Conservation (phyloP, 2,329 filamentous ascomycete species). For the Neocatenulostroma microsporum region DNA sequence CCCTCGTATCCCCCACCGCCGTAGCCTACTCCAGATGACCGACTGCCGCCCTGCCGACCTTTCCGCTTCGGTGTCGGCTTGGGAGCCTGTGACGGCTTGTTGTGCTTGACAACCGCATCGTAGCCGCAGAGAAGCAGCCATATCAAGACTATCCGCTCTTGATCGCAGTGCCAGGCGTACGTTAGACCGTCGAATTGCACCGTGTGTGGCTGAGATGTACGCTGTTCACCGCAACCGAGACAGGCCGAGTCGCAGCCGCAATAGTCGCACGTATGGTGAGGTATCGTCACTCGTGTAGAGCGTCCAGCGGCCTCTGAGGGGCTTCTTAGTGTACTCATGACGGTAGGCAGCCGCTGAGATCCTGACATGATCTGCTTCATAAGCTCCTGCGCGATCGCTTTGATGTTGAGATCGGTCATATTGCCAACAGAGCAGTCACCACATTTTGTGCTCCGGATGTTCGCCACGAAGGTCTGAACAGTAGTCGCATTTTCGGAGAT, state of each 20-base stretch:
- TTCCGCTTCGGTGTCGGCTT: background rate
- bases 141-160: slow-evolving; percentile 27
- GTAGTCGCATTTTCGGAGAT: background rate
- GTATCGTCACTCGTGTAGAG: background rate
- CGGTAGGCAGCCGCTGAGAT: background rate
- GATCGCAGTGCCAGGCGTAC: slow-evolving; percentile 29
- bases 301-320: background rate
- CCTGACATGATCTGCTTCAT: background rate
- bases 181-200: background rate
- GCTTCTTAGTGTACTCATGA: background rate
- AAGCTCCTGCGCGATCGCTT: background rate
- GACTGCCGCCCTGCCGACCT: background rate
- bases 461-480: background rate
- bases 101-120: slow-evolving; percentile 20
- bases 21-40: slow-evolving; percentile 1
- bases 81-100: slow-evolving; percentile 8
- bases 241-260: slow-evolving; percentile 2
- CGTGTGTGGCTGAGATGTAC: background rate
- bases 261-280: background rate
- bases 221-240: slow-evolving; percentile 4
- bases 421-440: no score
- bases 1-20: slow-evolving; percentile 2
- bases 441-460: background rate
- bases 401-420: background rate
- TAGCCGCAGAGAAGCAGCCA: slow-evolving; percentile 34